These are phyloP conservation scores for Rhododendron griersonianum DNA, from an alignment of 148 eudicot genomes.

Conservation along the genomic window DNA sequence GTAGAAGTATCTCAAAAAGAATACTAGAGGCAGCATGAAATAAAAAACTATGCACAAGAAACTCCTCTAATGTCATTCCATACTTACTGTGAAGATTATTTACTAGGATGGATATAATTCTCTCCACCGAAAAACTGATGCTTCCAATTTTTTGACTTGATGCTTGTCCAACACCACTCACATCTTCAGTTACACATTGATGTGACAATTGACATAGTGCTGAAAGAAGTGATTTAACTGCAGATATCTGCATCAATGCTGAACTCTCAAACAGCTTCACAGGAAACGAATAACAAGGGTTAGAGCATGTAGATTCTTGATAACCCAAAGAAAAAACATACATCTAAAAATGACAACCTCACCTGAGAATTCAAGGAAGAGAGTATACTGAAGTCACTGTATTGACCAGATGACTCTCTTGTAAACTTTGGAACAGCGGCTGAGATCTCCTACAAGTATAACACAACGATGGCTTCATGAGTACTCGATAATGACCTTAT, in stretches of 20 bases:
- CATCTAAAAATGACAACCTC: neutral
- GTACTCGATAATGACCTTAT: neutral
- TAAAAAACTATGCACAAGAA: neutral
- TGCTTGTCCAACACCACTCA: slow-evolving; percentile 50
- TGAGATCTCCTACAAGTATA: slow-evolving; percentile 67
- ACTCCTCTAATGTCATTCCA: neutral
- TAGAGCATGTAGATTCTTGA: slow-evolving; percentile 13
- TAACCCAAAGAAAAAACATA: neutral
- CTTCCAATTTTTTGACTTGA: slow-evolving; percentile 83
- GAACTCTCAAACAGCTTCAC: slow-evolving; percentile 92
- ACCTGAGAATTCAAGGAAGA: slow-evolving; percentile 97
- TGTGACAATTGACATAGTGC: slow-evolving; percentile 87
- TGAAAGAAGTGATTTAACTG: slow-evolving; percentile 94
- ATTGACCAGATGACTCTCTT: slow-evolving; percentile 84
- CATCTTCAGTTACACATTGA: slow-evolving; percentile 65
- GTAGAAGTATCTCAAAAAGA: neutral
- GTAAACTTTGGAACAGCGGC: slow-evolving; percentile 65
- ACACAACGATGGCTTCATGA: neutral
- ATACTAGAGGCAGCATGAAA: neutral
- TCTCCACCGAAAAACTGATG: slow-evolving; percentile 87
- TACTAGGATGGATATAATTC: slow-evolving; percentile 78
- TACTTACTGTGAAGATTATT: slow-evolving; percentile 90
- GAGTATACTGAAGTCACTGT: slow-evolving; percentile 83
- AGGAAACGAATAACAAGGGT: slow-evolving; percentile 17
- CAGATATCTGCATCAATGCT: slow-evolving; percentile 76